Base-by-base conservation (phyloP, 805 yeast genomes). In the Priceomyces haplophilus region DNA sequence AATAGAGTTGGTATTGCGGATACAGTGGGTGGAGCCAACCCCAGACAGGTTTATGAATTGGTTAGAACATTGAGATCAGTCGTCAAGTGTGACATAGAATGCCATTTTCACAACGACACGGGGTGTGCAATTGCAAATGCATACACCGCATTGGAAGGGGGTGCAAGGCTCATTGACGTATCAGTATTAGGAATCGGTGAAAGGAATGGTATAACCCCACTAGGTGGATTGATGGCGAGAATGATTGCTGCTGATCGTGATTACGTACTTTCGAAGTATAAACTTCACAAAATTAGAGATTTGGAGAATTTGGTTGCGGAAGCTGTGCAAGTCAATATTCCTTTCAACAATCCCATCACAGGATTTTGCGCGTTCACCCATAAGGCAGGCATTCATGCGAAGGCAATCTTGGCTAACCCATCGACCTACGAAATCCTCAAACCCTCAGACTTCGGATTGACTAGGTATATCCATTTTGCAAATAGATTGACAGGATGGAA, bases 281-380 rank as follows among this genome's bases (percentile, higher is more conserved):
- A 93, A 75, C 73, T 91, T 55, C 96, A 90, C 73, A 91, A 91
- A 78, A 80, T 91, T 55, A 83, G 99, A 72, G 98, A 91, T 63
- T 75, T 91, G 64, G 99, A 91, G 72, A 88, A 83, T 69, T 75
- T 93, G 64, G 97, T 91, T 53, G 98, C 98, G 33, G 97, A 91
- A 54, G 95, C 96, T 38, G 98, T 91, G 43, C 95, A 88, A 72
- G 97, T 91, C 50, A 91, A 91, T 70, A 79, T 93, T 59, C 99
- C 99, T 46, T 91, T 91, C 79, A 91, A 91, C 79, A 91, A 91
- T 75, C 98, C 98, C 56, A 88, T 91, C 67, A 91, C 99, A 33
- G 99, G 99, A 25, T 93, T 93, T 84, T 93, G 98, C 76, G 99
- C 99, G 36, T 91, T 91, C 75, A 91, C 99, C 46, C 99, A 91